A percentile compares a stretch with the other conserved stretches of the same genome.
These are phyloP conservation scores for Bathelium albidoporum DNA, from an alignment of 495 filamentous ascomycete genomes.

Conservation along the genomic window DNA sequence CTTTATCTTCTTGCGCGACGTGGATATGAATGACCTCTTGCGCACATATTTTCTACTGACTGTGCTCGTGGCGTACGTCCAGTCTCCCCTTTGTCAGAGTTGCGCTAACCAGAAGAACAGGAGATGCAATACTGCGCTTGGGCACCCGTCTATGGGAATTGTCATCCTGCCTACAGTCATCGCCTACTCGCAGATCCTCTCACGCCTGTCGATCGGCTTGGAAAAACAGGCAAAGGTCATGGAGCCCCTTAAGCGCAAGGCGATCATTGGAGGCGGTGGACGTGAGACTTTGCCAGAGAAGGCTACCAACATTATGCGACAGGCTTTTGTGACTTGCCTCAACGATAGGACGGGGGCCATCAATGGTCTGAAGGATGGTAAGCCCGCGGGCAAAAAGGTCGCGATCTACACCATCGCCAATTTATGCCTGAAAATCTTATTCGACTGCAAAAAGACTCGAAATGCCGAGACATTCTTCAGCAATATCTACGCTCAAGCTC, in stretches of 20 bases:
- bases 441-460: slow-evolving; percentile 57
- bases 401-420: slow-evolving; percentile 90
- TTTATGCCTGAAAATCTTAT: slow-evolving; percentile 77
- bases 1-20: slow-evolving; percentile 66
- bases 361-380: slow-evolving; percentile 31
- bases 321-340: slow-evolving; percentile 83
- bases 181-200: slow-evolving; percentile 62
- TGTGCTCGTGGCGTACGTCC: slow-evolving; percentile 55
- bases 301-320: slow-evolving; percentile 76
- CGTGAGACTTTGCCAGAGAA: slow-evolving; percentile 70
- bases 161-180: slow-evolving; percentile 69
- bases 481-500: slow-evolving; percentile 74
- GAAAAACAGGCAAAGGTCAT: slow-evolving; percentile 64
- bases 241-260: slow-evolving; percentile 39
- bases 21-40: slow-evolving; percentile 57
- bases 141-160: slow-evolving; percentile 64
- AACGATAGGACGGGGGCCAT: slow-evolving; percentile 60
- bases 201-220: slow-evolving; percentile 69
- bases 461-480: slow-evolving; percentile 77
- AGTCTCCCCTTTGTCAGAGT: not conserved
- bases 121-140: slow-evolving; percentile 70
- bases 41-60: slow-evolving; percentile 65
- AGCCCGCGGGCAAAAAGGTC: slow-evolving; percentile 70
- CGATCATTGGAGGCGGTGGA: slow-evolving; percentile 44
- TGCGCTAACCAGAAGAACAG: slow-evolving; percentile 23